These are phyloP conservation scores for Triadica sebifera DNA, from an alignment of 345 rosid genomes.

Conservation along the genomic window DNA sequence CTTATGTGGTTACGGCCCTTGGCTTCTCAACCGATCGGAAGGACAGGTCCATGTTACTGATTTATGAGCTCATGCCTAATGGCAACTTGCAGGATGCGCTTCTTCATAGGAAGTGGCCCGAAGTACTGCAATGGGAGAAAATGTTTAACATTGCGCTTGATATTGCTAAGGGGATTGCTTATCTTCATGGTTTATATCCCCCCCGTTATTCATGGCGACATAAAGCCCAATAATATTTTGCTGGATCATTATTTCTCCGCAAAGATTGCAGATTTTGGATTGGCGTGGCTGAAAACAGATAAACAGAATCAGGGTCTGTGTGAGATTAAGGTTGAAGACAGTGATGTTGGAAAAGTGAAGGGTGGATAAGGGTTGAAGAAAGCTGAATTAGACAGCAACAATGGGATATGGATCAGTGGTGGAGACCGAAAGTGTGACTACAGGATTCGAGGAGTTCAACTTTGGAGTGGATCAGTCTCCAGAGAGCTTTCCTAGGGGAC, in stretches of 20 bases:
- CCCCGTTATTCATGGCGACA: slow-evolving; percentile 85
- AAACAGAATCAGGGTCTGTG: slow-evolving; percentile 25
- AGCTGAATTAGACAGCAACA: slow-evolving; percentile 37
- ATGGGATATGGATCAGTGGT: slow-evolving; percentile 53
- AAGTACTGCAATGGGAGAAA: slow-evolving; percentile 64
- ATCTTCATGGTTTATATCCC: slow-evolving; percentile 66
- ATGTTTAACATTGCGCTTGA: slow-evolving; percentile 54
- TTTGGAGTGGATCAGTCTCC: slow-evolving; percentile 67
- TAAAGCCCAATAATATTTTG: slow-evolving; percentile 79
- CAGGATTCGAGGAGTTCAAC: slow-evolving; percentile 62
- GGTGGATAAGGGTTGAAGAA: slow-evolving; percentile 27
- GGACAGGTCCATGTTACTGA: slow-evolving; percentile 61
- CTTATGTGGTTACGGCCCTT: slow-evolving; percentile 55
- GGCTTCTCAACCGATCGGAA: slow-evolving; percentile 76
- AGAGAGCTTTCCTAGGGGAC: slow-evolving; percentile 31
- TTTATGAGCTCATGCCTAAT: slow-evolving; percentile 79
- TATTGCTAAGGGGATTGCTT: slow-evolving; percentile 67
- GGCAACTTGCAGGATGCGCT: slow-evolving; percentile 89
- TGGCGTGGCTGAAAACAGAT: slow-evolving; percentile 65
- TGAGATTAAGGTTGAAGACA: slow-evolving; percentile 20
- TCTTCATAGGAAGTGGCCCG: slow-evolving; percentile 60
- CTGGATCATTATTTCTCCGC: slow-evolving; percentile 70
- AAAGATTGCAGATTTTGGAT: slow-evolving; percentile 81
- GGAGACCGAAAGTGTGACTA: slow-evolving; percentile 73
- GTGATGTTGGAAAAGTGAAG: slow-evolving; percentile 7